Percentiles rank a stretch among this genome's conserved stretches.
phyloP scores from a whole-genome alignment of 2,329 filamentous ascomycete species.

The Sporothrix pseudoabietina region DNA sequence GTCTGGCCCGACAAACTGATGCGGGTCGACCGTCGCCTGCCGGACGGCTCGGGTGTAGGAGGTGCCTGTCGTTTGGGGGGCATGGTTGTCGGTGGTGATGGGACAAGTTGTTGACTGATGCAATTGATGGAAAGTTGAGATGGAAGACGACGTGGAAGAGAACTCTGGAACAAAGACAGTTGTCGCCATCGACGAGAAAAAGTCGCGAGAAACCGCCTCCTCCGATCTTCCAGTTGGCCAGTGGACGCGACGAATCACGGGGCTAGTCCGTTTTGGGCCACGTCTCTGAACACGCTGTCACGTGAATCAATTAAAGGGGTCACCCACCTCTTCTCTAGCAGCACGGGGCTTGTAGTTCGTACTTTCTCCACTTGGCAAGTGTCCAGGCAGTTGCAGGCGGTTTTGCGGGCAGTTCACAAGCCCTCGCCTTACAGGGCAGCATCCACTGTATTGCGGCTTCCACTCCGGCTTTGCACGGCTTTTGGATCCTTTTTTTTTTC shows the following conservation, averaged over 20 bases:
- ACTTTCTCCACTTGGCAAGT: neutral
- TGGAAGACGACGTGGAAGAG: neutral
- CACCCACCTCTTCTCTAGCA: too few relatives aligned
- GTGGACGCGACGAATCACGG: constrained; percentile 22
- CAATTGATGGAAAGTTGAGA: neutral
- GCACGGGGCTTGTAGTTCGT: too few relatives aligned
- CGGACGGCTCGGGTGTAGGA: constrained; percentile 37
- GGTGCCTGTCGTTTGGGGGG: constrained; percentile 46
- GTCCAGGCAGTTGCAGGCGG: too few relatives aligned
- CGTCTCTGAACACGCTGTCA: constrained; percentile 25
- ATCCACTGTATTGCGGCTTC: neutral
- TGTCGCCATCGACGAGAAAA: neutral
- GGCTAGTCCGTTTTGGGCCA: constrained; percentile 22
- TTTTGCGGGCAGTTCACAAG: neutral
- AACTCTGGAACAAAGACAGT: too few relatives aligned
- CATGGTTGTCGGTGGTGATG: constrained; percentile 39
- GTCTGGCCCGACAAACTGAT: constrained; percentile 49
- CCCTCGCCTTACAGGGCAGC: constrained; percentile 6
- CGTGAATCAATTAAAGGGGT: constrained; percentile 28
- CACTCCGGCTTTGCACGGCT: neutral
- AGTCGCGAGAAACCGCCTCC: neutral
- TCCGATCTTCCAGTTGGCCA: constrained; percentile 15
- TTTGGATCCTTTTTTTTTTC: neutral
- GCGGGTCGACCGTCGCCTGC: constrained; percentile 53
- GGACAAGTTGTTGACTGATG: neutral